These are phyloP conservation scores for Persicaria tinctoria DNA, from an alignment of 148 eudicot species.

Conservation along the genomic window DNA sequence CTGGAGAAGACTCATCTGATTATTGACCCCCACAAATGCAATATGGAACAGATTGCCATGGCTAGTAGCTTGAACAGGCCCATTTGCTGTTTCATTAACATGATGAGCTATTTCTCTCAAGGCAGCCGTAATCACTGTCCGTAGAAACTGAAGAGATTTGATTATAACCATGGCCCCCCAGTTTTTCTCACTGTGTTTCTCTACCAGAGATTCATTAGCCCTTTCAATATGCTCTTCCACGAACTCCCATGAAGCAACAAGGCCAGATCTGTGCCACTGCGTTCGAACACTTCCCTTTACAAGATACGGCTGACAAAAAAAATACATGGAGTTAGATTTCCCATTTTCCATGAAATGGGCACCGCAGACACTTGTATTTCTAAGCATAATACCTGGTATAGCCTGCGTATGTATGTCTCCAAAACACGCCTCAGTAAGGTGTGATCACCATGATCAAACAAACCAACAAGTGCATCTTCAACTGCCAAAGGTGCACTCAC, in stretches of 20 bases:
- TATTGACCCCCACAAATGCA: slow-evolving; percentile 79
- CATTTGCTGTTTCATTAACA: slow-evolving; percentile 21
- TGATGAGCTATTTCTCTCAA: slow-evolving; percentile 57
- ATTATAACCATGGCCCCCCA: slow-evolving; percentile 98
- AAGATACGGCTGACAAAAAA: slow-evolving; percentile 69
- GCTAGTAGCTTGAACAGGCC: slow-evolving; percentile 27
- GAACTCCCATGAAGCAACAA: slow-evolving; percentile 94
- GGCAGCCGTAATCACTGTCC: slow-evolving; percentile 64
- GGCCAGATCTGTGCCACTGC: slow-evolving; percentile 98
- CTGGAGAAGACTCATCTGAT: slow-evolving; percentile 93
- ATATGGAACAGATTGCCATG: slow-evolving; percentile 86
- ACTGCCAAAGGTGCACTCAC: slow-evolving; percentile 92
- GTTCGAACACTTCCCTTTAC: slow-evolving; percentile 90
- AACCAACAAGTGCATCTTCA: slow-evolving; percentile 97
- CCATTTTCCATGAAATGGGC: neutral
- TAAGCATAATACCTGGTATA: slow-evolving; percentile 61
- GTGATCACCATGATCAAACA: slow-evolving; percentile 96
- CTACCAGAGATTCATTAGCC: slow-evolving; percentile 34
- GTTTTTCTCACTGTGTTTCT: slow-evolving; percentile 62
- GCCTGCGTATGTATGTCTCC: slow-evolving; percentile 88
- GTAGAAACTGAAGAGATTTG: slow-evolving; percentile 75
- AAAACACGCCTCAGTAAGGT: slow-evolving; percentile 95
- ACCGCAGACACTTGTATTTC: neutral
- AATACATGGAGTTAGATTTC: neutral
- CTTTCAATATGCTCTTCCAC: slow-evolving; percentile 69